Evolutionary conservation across 169 alveolate species (phyloP).

Genomic region (Plasmodium sp.): DNA sequence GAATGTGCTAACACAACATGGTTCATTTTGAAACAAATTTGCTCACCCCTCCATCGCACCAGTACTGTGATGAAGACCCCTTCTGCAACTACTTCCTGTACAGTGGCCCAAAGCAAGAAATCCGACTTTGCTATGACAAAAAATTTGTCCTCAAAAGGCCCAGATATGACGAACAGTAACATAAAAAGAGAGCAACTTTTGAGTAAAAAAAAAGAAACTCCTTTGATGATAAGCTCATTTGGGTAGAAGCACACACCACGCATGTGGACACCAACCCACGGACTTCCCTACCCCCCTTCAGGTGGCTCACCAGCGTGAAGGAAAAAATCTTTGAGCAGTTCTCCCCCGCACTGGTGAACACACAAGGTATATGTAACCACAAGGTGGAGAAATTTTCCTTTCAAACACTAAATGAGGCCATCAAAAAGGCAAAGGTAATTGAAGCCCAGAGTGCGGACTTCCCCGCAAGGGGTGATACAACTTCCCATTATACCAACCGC

Average conservation of each 20-base stretch:
- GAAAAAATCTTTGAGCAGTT: conserved; percentile 32
- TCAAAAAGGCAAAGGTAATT: conserved; percentile 44
- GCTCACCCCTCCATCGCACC: not conserved
- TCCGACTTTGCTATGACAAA: conserved; percentile 68
- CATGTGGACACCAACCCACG: not conserved
- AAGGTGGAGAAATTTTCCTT: conserved; percentile 35
- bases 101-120: conserved; percentile 27
- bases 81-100: conserved; percentile 55
- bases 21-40: not conserved
- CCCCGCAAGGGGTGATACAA: not conserved
- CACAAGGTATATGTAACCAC: conserved; percentile 71
- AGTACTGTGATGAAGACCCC: conserved; percentile 69
- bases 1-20: not conserved
- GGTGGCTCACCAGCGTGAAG: conserved; percentile 53
- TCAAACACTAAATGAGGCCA: conserved; percentile 59
- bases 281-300: not conserved
- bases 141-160: conserved; percentile 43
- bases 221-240: not conserved
- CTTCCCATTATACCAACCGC: not conserved
- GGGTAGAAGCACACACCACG: not conserved
- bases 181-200: not conserved
- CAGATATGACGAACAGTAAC: conserved; percentile 26
- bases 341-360: conserved; percentile 43
- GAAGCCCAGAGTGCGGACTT: not conserved
- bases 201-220: not conserved